phyloP scores from a whole-genome alignment of 441 rosid genomes.

The Omphalea diandra region DNA sequence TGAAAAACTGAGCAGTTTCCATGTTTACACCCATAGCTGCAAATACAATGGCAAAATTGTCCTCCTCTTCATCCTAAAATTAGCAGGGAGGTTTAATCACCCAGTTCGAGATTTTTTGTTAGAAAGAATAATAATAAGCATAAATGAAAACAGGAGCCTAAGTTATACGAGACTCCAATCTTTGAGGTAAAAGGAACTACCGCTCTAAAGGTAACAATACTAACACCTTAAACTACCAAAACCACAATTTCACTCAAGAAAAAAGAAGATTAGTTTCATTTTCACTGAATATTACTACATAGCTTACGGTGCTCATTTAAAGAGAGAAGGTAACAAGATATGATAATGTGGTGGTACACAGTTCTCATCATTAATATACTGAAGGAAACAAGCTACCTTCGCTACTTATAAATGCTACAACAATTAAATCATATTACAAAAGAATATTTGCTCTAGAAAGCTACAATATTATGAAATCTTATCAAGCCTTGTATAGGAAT shows the following conservation, averaged over 20 bases:
- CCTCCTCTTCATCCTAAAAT: conserved; percentile 77
- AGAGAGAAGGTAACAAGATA: not conserved
- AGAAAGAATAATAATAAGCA: not conserved
- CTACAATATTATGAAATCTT: not conserved
- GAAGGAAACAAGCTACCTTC: not conserved
- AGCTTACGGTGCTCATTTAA: not conserved
- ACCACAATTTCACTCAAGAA: not conserved
- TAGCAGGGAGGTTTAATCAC: conserved; percentile 9
- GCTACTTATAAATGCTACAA: conserved; percentile 2
- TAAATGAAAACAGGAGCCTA: not conserved
- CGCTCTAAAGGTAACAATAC: not conserved
- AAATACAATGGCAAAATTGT: no score
- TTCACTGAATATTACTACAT: not conserved
- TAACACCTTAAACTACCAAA: not conserved
- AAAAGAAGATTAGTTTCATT: not conserved
- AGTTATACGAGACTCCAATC: not conserved
- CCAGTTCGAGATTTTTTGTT: not conserved
- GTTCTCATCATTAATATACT: not conserved
- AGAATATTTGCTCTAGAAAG: no score
- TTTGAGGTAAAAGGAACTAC: not conserved
- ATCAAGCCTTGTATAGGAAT: not conserved
- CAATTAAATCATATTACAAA: not conserved
- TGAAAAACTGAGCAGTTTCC: no score
- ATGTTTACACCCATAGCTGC: no score
- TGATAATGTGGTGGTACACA: no score